Conservation (phyloP, 2,329 filamentous ascomycete species). For the Malbranchea zuffiana region DNA sequence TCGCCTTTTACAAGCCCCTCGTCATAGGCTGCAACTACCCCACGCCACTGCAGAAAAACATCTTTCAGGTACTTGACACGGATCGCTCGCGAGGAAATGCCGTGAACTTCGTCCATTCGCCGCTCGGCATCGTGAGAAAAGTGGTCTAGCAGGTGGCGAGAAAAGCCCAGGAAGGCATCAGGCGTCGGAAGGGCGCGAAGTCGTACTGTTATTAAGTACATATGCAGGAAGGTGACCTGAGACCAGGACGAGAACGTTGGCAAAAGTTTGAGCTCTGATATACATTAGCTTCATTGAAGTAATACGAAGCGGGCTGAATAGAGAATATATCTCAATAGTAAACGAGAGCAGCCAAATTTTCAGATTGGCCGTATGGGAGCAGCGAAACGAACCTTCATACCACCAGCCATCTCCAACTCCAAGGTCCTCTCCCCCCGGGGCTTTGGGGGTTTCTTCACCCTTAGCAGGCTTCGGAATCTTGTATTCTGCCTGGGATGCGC, state of each 20-base stretch:
- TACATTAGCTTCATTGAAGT: too few relatives aligned
- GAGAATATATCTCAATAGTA: too few relatives aligned
- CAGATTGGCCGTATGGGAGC: background rate
- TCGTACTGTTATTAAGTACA: slow-evolving; percentile 80
- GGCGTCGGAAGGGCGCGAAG: slow-evolving; percentile 62
- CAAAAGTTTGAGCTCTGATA: slow-evolving; percentile 59
- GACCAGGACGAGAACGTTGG: slow-evolving; percentile 94
- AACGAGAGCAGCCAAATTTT: background rate
- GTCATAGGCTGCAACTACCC: slow-evolving; percentile 58
- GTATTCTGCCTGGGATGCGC: slow-evolving; percentile 63
- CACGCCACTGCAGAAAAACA: slow-evolving; percentile 86
- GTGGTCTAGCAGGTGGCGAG: slow-evolving; percentile 85
- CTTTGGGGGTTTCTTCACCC: slow-evolving; percentile 56
- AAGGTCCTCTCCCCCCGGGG: slow-evolving; percentile 70
- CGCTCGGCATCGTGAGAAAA: slow-evolving; percentile 61
- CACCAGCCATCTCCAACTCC: slow-evolving; percentile 66
- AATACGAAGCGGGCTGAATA: too few relatives aligned
- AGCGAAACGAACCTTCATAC: slow-evolving; percentile 58
- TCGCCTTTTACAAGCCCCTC: slow-evolving; percentile 39
- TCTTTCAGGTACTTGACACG: slow-evolving; percentile 64
- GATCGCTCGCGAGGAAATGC: slow-evolving; percentile 42
- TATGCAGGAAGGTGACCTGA: slow-evolving; percentile 89
- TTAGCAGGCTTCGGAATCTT: slow-evolving; percentile 58
- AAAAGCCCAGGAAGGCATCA: slow-evolving; percentile 61
- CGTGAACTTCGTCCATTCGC: slow-evolving; percentile 50